phyloP scores from a whole-genome alignment of 768 basidiomycete species.

The Cystofilobasidium capitatum region DNA sequence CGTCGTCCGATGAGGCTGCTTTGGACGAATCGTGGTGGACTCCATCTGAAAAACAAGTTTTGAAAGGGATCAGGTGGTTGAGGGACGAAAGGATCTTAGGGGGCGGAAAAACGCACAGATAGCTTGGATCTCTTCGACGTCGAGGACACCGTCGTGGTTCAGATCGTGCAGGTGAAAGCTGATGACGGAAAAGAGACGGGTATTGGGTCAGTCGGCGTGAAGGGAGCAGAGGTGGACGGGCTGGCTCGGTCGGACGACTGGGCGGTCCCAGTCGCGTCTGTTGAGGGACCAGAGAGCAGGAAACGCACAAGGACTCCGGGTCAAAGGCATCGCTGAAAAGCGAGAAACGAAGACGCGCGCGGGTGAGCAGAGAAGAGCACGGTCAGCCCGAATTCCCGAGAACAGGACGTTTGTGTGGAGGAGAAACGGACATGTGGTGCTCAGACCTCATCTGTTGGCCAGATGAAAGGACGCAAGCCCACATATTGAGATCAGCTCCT shows the following conservation, averaged over 20 bases:
- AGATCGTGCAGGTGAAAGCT: constrained; percentile 26
- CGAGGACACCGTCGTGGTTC: constrained; percentile 24
- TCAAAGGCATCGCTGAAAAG: constrained; percentile 22
- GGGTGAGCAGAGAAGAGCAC: no score
- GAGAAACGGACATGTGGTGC: constrained; percentile 19
- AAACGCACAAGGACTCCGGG: constrained; percentile 20
- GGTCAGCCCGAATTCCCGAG: background rate
- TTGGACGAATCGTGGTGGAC: constrained; percentile 27
- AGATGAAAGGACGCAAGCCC: background rate
- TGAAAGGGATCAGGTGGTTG: background rate
- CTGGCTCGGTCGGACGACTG: background rate
- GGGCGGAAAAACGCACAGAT: constrained; percentile 16
- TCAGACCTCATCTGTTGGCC: constrained; percentile 26
- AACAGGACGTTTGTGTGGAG: background rate
- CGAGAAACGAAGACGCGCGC: background rate
- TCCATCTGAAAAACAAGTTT: constrained; percentile 17
- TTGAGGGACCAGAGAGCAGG: no score
- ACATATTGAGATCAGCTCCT: background rate
- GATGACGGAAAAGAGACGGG: background rate
- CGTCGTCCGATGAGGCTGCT: constrained; percentile 7
- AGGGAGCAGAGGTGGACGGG: background rate
- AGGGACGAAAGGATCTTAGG: background rate
- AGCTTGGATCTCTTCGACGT: constrained; percentile 22
- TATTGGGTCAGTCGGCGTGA: background rate
- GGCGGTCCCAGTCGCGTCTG: no score